Evolutionary conservation across 768 basidiomycete genomes (phyloP), one percentile per base, ranked within the genome.

Genomic region (Boletus patriciae): DNA sequence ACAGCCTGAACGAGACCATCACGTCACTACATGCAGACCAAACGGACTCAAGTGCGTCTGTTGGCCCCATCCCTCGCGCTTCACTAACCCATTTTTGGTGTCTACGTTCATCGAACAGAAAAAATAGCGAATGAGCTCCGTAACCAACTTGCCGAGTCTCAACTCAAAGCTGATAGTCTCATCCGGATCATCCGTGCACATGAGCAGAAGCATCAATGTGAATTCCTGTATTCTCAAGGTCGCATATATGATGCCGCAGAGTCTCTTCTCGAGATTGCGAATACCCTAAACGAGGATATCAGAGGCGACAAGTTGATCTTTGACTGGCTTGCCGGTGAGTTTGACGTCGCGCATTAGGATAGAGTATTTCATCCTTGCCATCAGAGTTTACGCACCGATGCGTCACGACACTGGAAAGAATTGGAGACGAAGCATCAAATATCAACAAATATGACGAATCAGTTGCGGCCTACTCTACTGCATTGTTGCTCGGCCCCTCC

Each of bases 261-360:
- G 5, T 45, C 13, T 40, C 27, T 62, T n/a, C 21, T 44, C 7
- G 23, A 50, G 10, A 44, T 55, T 3, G 1, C 10, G 3, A n/a
- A 19, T 16, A 21, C 34, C 4, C 2, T 19, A 3, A 27, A 16
- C 3, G 38, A 63, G 15, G 21, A 36, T 8, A 25, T 42, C 4
- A 33, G 31, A 15, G 38, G 21, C 1, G 44, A 55, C 23, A 21
- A 13, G 10, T 7, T 23, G 1, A 12, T 49, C 2, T 16, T 43
- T 11, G 38, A 55, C n/a, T 59, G 61, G 61, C 15, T 58, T 21
- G 5, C 46, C 3, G 38, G 62, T 59, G 18, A 29, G 53, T 55
- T 18, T 5, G 1, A 12, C 10, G 2, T 51, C 9, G 2, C 0
- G 10, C 1, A 1, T 6, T 1, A 15, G 1, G 1, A 15, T 4